Base-by-base conservation (phyloP, 192 early-diverging fungal species). In the Umbelopsis ramanniana region DNA sequence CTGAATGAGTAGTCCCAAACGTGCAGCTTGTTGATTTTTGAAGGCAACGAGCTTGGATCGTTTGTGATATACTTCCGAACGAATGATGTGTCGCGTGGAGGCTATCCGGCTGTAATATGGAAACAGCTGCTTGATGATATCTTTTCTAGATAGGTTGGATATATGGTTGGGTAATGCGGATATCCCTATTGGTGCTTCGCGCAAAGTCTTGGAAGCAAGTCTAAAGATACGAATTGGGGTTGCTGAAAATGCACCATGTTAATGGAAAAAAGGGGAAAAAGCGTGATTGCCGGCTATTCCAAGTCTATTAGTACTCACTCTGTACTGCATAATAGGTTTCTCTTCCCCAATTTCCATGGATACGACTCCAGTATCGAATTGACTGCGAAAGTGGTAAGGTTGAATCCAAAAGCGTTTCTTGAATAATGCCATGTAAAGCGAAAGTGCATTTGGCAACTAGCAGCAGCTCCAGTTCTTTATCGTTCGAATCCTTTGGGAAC, bases 331-430 rank as follows among this genome's bases (percentile, higher is more conserved):
- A 86, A 35, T 78, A 73, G 9, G 76, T 21, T 67, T 74, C 78
- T 70, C 82, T 76, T 8, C 81, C 22, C 6, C 72, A 57, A 29
- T 79, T 85, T 35, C 82, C 82, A 40, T 82, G 79, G 35, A 88
- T 78, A 0, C 82, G 72, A 52, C 85, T 80, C 92, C 92, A 93
- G 72, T 91, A 93, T 48, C 87, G 74, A 46, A 92, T 87, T 46
- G 89, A 84, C 22, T 82, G 79, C 2, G 86, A 82, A 38, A 92
- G 54, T 8, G 89, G 89, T 53, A 93, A 73, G 17, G 85, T 87
- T 0, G 85, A 74, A 22, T 86, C 81, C 35, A 93, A 72, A 11
- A 93, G 82, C 12, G 79, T 81, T 35, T 82, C 79, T 14, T 91
- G 75, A 0, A 88, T 70, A 24, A 83, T 83, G 3, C 85, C 89